Conservation (phyloP, 352 stramenopile genomes). For the Sclerospora graminicola region DNA sequence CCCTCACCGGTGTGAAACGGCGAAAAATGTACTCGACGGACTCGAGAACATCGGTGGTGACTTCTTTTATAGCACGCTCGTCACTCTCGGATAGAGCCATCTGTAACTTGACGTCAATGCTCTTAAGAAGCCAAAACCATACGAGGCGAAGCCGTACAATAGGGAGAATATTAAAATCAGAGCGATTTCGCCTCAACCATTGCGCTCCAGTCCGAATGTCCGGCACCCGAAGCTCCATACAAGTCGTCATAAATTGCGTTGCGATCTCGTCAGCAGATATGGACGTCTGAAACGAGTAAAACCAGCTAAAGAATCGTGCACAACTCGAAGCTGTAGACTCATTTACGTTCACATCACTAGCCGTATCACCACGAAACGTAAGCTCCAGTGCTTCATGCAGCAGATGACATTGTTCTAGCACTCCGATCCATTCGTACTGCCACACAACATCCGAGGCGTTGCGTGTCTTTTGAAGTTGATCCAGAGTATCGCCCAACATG, state of each 20-base stretch:
- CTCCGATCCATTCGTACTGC: slow-evolving; percentile 28
- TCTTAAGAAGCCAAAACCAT: slow-evolving; percentile 55
- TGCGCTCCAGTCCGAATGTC: slow-evolving; percentile 13
- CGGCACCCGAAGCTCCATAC: slow-evolving; percentile 8
- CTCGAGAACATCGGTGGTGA: slow-evolving; percentile 27
- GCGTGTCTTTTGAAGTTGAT: slow-evolving; percentile 8
- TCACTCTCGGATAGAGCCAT: slow-evolving; percentile 1
- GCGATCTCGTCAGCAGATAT: slow-evolving; percentile 12
- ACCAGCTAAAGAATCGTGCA: slow-evolving; percentile 32
- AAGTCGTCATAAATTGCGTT: slow-evolving; percentile 12
- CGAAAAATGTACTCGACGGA: slow-evolving; percentile 53
- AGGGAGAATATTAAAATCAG: slow-evolving; percentile 21
- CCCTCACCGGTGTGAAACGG: slow-evolving; percentile 28
- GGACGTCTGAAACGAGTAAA: slow-evolving; percentile 20
- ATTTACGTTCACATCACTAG: neutral
- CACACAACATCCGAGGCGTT: slow-evolving; percentile 11
- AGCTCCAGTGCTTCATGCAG: slow-evolving; percentile 20
- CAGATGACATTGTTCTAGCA: slow-evolving; percentile 16
- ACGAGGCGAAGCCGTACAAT: slow-evolving; percentile 31
- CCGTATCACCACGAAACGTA: slow-evolving; percentile 3
- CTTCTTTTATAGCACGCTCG: neutral
- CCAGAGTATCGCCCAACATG: slow-evolving; percentile 6
- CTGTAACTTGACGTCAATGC: slow-evolving; percentile 9
- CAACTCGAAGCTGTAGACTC: slow-evolving; percentile 3
- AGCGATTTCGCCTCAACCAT: slow-evolving; percentile 37